Evolutionary conservation across 2,329 filamentous ascomycete genomes (phyloP).

Genomic region (Alternaria tenuissima): DNA sequence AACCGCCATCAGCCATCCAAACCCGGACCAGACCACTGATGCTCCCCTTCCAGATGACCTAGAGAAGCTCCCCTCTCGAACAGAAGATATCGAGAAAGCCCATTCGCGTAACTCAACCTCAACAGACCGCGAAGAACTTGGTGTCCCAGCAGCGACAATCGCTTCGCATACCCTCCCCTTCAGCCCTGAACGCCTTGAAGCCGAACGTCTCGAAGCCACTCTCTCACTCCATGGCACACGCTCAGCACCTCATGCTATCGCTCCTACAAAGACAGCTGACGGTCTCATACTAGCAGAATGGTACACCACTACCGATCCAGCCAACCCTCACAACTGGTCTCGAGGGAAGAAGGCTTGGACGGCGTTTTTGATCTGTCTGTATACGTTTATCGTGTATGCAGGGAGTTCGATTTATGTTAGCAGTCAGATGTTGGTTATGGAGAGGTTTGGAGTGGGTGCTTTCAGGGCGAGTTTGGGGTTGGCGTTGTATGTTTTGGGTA

Average conservation of each 20-base stretch:
- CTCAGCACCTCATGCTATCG: conserved; percentile 45
- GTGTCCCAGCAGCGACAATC: background rate
- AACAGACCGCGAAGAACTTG: background rate
- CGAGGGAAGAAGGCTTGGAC: conserved; percentile 48
- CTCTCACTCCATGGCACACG: conserved; percentile 25
- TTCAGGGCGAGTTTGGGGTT: conserved; percentile 65
- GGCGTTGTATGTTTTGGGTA: conserved; percentile 65
- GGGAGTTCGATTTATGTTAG: conserved; percentile 62
- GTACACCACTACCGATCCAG: conserved; percentile 53
- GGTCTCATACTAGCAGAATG: conserved; percentile 55
- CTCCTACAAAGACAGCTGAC: conserved; percentile 46
- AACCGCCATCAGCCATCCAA: conserved; percentile 25
- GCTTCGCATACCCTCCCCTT: background rate
- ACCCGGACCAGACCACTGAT: background rate
- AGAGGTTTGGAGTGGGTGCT: conserved; percentile 61
- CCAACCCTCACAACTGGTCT: conserved; percentile 54
- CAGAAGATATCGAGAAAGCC: background rate
- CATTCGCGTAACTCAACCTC: background rate
- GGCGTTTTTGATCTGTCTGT: conserved; percentile 57
- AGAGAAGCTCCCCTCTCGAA: background rate
- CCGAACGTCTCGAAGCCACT: background rate
- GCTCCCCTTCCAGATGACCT: background rate
- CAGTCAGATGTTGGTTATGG: conserved; percentile 57
- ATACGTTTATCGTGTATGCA: conserved; percentile 69
- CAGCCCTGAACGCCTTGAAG: background rate